phyloP scores from a whole-genome alignment of 495 filamentous ascomycete species.

The Aspergillus carlsbadensis region DNA sequence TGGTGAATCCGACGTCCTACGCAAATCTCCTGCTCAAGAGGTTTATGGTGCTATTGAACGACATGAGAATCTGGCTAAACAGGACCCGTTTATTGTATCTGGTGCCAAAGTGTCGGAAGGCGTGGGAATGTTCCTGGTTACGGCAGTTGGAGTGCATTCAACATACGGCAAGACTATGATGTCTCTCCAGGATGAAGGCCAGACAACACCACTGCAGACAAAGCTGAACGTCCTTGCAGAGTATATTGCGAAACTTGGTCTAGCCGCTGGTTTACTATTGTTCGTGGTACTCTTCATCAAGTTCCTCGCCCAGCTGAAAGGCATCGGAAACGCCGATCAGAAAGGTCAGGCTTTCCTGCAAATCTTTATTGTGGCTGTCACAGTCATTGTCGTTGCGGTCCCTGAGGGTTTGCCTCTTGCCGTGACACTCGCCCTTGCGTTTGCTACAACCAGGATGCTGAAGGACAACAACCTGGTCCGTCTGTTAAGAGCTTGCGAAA shows the following conservation, averaged over 20 bases:
- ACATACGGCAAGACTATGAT: constrained; percentile 92
- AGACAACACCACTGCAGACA: constrained; percentile 90
- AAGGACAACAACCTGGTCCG: constrained; percentile 95
- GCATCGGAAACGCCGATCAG: constrained; percentile 54
- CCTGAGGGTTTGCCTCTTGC: constrained; percentile 91
- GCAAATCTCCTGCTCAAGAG: constrained; percentile 70
- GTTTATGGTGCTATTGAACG: constrained; percentile 79
- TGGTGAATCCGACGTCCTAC: constrained; percentile 79
- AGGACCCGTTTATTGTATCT: constrained; percentile 93
- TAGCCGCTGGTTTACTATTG: constrained; percentile 75
- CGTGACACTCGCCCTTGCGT: constrained; percentile 89
- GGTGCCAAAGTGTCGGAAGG: constrained; percentile 92
- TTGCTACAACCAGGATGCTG: constrained; percentile 92
- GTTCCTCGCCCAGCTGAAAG: constrained; percentile 68
- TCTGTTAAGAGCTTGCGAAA: constrained; percentile 87
- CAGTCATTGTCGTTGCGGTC: constrained; percentile 92
- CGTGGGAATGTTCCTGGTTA: constrained; percentile 82
- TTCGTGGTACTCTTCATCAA: constrained; percentile 93
- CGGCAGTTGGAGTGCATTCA: constrained; percentile 82
- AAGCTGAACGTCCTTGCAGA: constrained; percentile 90
- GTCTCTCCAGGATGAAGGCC: constrained; percentile 83
- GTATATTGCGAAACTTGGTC: constrained; percentile 90
- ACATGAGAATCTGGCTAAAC: constrained; percentile 70
- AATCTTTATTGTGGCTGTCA: constrained; percentile 94
- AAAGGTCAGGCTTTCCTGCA: constrained; percentile 88